Conservation (phyloP, 2,329 filamentous ascomycete genomes). For the Cercospora beticola region DNA sequence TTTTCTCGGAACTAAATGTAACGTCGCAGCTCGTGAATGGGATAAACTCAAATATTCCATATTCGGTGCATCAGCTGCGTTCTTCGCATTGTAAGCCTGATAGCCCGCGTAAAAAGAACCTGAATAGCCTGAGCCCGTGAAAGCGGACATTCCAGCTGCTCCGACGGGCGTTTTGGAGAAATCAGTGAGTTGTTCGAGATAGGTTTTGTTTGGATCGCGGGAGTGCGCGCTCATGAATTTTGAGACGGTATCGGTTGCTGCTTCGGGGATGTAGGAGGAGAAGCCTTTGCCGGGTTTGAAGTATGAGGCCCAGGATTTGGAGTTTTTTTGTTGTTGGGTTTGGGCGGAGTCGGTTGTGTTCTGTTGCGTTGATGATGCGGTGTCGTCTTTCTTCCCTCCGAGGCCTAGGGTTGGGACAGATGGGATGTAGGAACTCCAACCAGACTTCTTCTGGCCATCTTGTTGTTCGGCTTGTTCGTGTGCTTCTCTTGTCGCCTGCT, state of each 20-base stretch:
- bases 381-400: conserved; percentile 26
- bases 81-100: conserved; percentile 45
- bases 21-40: conserved; percentile 45
- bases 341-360: conserved; percentile 27
- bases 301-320: conserved; percentile 48
- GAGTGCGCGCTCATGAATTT: conserved; percentile 48
- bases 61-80: conserved; percentile 37
- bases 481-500: conserved; percentile 32
- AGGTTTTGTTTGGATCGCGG: conserved; percentile 50
- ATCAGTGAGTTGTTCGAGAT: conserved; percentile 51
- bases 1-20: conserved; percentile 44
- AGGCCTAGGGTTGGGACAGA: conserved; percentile 23
- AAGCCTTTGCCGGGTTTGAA: conserved; percentile 50
- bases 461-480: conserved; percentile 23
- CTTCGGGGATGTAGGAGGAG: conserved; percentile 49
- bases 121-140: conserved; percentile 50
- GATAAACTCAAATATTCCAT: conserved; percentile 52
- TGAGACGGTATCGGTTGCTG: conserved; percentile 41
- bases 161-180: conserved; percentile 54
- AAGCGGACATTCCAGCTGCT: conserved; percentile 46
- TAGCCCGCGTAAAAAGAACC: conserved; percentile 51
- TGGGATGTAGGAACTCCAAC: conserved; percentile 38
- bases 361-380: conserved; percentile 12
- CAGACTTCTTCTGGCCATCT: conserved; percentile 30
- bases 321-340: conserved; percentile 38